Evolutionary conservation across 495 filamentous ascomycete genomes (phyloP), one percentile per base, ranked within the genome.

Genomic region (Aspergillus bertholletiae): DNA sequence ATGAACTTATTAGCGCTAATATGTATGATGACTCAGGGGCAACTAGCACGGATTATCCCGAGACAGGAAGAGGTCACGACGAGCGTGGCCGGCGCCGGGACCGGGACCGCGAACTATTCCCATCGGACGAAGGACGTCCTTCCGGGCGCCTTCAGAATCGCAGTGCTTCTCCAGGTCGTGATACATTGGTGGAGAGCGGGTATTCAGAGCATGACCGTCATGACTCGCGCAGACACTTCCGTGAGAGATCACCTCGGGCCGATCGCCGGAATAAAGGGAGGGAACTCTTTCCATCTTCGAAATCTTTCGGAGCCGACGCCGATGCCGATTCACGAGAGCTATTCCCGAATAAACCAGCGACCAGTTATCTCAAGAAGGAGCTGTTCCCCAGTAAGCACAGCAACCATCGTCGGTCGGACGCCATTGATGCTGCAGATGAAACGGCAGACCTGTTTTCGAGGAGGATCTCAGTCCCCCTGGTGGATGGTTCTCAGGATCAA

Each of bases 101-200:
- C 39, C 61, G 65, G 8, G 58, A 62, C 60, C 28, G 73, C 60
- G 84, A 86, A 28, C 64, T 86, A 22, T 84, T 85, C 61, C 81
- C 80, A 1, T 69, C 66, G 6, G 66, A 65, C 11, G 62, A 51
- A 45, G 66, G 62, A 9, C 46, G 55, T 7, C 53, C 62, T 5
- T 68, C 72, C 34, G 74, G 76, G 30, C 72, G 78, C 34, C 72
- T 83, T 49, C 80, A 86, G 35, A 78, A 87, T 55, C 82, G 75
- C 54, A 89, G 85, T 65, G 87, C 88, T 13, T 96, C 91, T 3
- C 92, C 92, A 4, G 69, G 68, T 3, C 77, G 85, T 21, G 83
- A 86, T 51, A 79, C 81, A 2, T 50, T 74, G n/a, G 82, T 87
- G 57, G 80, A 80, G 13, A 75, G 78, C 18, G 73, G 74, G 26